These are phyloP conservation scores for Psidium friedrichsthalianum DNA, from an alignment of 345 rosid genomes.

Conservation along the genomic window DNA sequence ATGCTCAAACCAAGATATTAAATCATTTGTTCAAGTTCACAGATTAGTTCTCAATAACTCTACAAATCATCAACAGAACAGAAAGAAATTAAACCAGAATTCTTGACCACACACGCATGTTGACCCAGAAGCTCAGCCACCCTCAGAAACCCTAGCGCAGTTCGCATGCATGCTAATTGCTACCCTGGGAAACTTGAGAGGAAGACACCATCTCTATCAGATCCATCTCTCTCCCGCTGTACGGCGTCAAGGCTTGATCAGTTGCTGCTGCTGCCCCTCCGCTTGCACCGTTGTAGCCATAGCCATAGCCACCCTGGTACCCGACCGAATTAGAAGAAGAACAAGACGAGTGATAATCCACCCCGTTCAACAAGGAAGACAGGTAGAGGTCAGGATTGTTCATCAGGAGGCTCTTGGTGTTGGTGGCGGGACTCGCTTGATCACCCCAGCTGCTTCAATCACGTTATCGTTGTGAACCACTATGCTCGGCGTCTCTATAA, in stretches of 20 bases:
- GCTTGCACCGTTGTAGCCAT: not conserved
- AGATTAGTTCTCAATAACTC: not conserved
- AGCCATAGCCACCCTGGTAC: not conserved
- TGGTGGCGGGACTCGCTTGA: not conserved
- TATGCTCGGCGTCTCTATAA: not conserved
- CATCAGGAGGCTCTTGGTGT: not conserved
- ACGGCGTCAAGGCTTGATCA: slow-evolving; percentile 11
- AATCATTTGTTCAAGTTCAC: not conserved
- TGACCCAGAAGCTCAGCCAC: not conserved
- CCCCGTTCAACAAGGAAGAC: slow-evolving; percentile 48
- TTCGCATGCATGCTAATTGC: not conserved
- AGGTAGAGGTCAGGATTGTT: slow-evolving; percentile 43
- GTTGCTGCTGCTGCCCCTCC: slow-evolving; percentile 1
- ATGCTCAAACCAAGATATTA: not conserved
- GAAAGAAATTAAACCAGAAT: not conserved
- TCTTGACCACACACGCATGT: not conserved
- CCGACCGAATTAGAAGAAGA: not conserved
- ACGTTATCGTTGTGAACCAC: not conserved
- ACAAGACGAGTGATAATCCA: not conserved
- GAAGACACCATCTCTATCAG: slow-evolving; percentile 88
- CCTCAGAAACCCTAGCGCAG: not conserved
- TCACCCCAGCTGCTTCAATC: not conserved
- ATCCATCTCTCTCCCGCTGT: slow-evolving; percentile 65
- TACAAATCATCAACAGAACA: not conserved
- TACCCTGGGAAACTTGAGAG: slow-evolving; percentile 12